These are phyloP conservation scores for Lippia alba DNA, from an alignment of 305 asterid genomes.

Conservation along the genomic window DNA sequence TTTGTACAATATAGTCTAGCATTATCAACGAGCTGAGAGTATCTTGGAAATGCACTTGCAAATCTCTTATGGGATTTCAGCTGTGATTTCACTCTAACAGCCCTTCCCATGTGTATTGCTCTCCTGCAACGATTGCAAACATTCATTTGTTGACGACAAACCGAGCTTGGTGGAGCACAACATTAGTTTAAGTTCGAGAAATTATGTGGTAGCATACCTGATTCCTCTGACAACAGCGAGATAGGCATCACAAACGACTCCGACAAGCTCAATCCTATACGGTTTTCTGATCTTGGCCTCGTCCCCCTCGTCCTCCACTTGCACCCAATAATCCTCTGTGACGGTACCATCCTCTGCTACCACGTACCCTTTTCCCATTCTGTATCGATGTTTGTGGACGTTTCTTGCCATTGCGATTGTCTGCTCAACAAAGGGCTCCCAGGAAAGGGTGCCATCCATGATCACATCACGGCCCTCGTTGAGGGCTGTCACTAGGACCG, in stretches of 20 bases:
- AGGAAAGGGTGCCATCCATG: slow-evolving; percentile 94
- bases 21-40: slow-evolving; percentile 76
- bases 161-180: too few relatives aligned
- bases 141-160: neutral
- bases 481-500: slow-evolving; percentile 83
- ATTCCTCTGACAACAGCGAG: slow-evolving; percentile 92
- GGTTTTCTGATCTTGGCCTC: slow-evolving; percentile 54
- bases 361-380: slow-evolving; percentile 93
- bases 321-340: slow-evolving; percentile 82
- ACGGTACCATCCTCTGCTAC: slow-evolving; percentile 74
- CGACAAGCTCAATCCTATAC: slow-evolving; percentile 85
- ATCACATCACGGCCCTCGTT: slow-evolving; percentile 96
- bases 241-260: slow-evolving; percentile 90
- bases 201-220: slow-evolving; percentile 48
- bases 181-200: too few relatives aligned
- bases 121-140: slow-evolving; percentile 53
- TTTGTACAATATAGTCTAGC: slow-evolving; percentile 85
- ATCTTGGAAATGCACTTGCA: slow-evolving; percentile 71
- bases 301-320: slow-evolving; percentile 49
- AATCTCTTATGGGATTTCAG: slow-evolving; percentile 89
- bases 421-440: slow-evolving; percentile 96
- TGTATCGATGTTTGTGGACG: slow-evolving; percentile 69
- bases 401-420: slow-evolving; percentile 88
- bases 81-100: slow-evolving; percentile 88
- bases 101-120: slow-evolving; percentile 83